Base-by-base conservation (phyloP, 1,284 basidiomycete species). In the Naganishia liquefaciens region DNA sequence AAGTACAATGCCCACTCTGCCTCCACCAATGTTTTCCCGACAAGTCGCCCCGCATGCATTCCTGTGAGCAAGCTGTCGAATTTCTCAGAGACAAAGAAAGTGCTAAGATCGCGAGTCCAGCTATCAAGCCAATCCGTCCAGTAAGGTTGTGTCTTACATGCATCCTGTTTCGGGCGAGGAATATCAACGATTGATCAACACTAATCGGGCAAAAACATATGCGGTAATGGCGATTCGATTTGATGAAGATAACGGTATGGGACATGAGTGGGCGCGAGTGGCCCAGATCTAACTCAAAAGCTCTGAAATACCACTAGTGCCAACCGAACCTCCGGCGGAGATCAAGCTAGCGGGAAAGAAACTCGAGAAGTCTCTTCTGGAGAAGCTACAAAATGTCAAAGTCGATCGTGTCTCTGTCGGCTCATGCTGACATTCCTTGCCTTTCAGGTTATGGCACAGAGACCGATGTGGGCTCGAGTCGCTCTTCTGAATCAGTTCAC, bases 401-500 rank as follows among this genome's bases (percentile, higher is more conserved):
- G 39, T 5, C 21, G 47, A 11, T 43, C 13, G 13, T n/a, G n/a
- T n/a, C n/a, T n/a, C n/a, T 0, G n/a, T 62, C 51, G n/a, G 55
- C 46, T 44, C 50, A 46, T 23, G 33, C 23, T 64, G 15, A 66
- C 65, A 50, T 39, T 13, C 27, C 50, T 23, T 27, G 19, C 37
- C 33, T 21, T 53, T 11, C 54, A 80, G 76, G 68, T 80, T 5
- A 70, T 83, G 46, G 77, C 81, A 49, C 80, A 88, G 66, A 84
- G 95, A 25, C 92, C 94, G 0, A 81, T 96, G 21, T 99, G 95
- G 94, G 89, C 90, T 1, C 84, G 93, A 15, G 82, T 85, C 61
- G 89, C 49, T 27, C 50, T 55, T 15, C 13, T 54, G 37, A 58
- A 62, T 49, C 47, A 43, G n/a, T 66, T 67, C 54, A 5, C 37